Evolutionary conservation across 495 filamentous ascomycete genomes (phyloP).

Genomic region (Barbatosphaeria neglecta): DNA sequence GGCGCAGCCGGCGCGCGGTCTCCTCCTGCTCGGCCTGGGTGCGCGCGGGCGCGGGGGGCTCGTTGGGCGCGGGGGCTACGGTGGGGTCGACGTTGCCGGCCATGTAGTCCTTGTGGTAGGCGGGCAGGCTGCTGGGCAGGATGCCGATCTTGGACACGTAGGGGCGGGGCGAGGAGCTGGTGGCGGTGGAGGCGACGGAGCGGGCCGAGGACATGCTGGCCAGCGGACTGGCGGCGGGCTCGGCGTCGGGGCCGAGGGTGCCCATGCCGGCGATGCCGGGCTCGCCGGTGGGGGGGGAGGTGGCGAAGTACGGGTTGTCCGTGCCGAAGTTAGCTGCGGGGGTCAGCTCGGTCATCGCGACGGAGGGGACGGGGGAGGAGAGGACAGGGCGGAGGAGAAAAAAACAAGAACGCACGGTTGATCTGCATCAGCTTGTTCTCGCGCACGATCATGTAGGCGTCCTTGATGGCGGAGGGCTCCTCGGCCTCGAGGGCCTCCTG

Average conservation of each 20-base stretch:
- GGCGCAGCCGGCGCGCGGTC: conserved; percentile 64
- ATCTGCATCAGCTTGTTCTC: conserved; percentile 97
- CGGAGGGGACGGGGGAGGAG: neutral
- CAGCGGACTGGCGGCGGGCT: conserved; percentile 19
- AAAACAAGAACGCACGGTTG: conserved; percentile 54
- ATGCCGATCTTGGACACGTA: conserved; percentile 77
- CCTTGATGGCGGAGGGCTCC: conserved; percentile 95
- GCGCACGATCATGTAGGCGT: conserved; percentile 93
- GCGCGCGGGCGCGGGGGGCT: conserved; percentile 38
- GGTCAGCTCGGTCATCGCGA: neutral
- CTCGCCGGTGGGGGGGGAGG: conserved; percentile 20
- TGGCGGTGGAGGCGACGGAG: conserved; percentile 30
- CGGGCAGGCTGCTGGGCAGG: conserved; percentile 76
- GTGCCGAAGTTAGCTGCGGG: conserved; percentile 14
- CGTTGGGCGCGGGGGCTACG: conserved; percentile 27
- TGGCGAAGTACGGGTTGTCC: conserved; percentile 26
- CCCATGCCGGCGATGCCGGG: conserved; percentile 9
- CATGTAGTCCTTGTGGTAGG: conserved; percentile 85
- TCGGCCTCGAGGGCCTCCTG: conserved; percentile 83
- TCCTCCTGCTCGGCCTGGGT: conserved; percentile 66
- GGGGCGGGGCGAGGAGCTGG: conserved; percentile 33
- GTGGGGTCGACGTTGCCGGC: conserved; percentile 42
- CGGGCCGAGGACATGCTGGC: conserved; percentile 29
- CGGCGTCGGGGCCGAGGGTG: conserved; percentile 4
- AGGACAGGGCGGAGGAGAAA: neutral